Base-by-base conservation (phyloP, 1,284 basidiomycete species). In the Rhizopogon hawkerae region DNA sequence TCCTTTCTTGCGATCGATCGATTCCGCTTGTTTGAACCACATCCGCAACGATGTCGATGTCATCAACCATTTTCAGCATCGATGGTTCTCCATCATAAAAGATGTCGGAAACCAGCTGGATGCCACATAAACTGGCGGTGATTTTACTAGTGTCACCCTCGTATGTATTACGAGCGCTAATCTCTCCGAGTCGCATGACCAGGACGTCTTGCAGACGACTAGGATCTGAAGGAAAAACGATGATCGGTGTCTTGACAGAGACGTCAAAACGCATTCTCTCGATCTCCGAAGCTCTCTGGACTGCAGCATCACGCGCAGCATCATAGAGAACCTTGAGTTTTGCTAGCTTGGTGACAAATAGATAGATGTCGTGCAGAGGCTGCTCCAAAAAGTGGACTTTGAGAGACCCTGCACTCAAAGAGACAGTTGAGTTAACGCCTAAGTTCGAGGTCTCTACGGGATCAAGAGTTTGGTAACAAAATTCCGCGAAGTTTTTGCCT, bases 311-410 rank as follows among this genome's bases (percentile, higher is more conserved):
- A 4, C 91, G 89, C 6, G 95, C 92, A n/a, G 92, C 84, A 66
- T 98, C 95, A 61, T 98, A 98, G 6, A 98, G 70, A 1, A 89
- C 89, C 69, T 96, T 96, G 59, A 97, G 79, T 56, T 83, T 85
- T 1, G 92, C 91, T 48, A 99, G 84, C 65, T 94, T 92, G 57
- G 82, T 73, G 48, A 93, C 70, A 70, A 95, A 99, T 18, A 83
- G 66, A 59, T 91, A 89, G 31, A 98, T 80, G 57, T 89, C 84
- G 48, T 85, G 90, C 21, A 98, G 74, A 6, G 94, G 90, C 55
- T 86, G 77, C 61, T 96, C 90, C 51, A 96, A 76, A 67, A 93
- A 93, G 53, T 91, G 86, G 56, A 98, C 75, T 59, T 88, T 91
- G 61, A 98, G 75, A 1, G 96, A 97, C 3, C 91, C 95, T n/a